Evolutionary conservation across 2,329 filamentous ascomycete species (phyloP), one percentile per base, ranked within the genome.

Genomic region (Tolypocladium amazonense): DNA sequence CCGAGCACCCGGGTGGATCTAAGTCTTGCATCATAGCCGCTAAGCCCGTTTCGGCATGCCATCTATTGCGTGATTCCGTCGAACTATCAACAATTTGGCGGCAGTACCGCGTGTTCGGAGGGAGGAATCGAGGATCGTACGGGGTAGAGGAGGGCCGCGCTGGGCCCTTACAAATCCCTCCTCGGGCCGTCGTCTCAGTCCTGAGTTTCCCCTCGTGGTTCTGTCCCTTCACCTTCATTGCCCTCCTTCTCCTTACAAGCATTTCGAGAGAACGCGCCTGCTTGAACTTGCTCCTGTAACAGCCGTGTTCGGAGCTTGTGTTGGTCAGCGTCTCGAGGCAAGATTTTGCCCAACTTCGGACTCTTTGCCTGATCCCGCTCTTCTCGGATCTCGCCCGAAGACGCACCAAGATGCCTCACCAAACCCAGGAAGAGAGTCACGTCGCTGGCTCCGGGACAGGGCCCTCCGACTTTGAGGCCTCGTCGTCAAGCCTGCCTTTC

Each of bases 401-500:
- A 61, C 41, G 39, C 52, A 43, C 47, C 61, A 66, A 52, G 63
- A 72, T 72, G 70, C 63, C 62, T 64, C 70, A 75, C 62, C 75
- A 74, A 66, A 70, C 75, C 43, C 68, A 75, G 58, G 73, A 76
- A 62, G 69, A 73, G 62, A 68, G 66, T 56, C 72, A 71, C 62
- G 69, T 68, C 25, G 70, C 72, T n/a, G n/a, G n/a, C n/a, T n/a
- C n/a, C 67, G 52, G 66, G 53, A 60, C 63, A 47, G 63, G 61
- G 25, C 65, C 70, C 56, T 65, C 67, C 64, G 66, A 69, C 60
- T 75, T 76, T 65, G 72, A 70, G 64, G 75, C 73, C 65, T 61
- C 76, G 65, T 82, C 82, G 37, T 79, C 82, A 50, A 81, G 75
- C 61, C 75, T 85, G 27, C 82, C 83, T 23, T 84, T 85, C 58